These are phyloP conservation scores for Phaseolus coccineus DNA, from an alignment of 331 rosid genomes.

Conservation along the genomic window DNA sequence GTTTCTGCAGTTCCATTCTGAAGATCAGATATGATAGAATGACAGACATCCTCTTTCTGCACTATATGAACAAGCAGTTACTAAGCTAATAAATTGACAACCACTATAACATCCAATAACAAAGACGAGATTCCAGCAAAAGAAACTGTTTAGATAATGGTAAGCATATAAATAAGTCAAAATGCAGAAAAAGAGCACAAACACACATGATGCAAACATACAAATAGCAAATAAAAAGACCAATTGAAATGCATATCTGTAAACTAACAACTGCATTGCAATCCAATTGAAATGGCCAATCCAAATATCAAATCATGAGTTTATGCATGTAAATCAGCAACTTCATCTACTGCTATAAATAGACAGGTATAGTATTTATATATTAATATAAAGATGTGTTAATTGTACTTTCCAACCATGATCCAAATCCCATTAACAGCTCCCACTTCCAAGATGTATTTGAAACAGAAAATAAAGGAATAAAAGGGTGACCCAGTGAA, in stretches of 20 bases:
- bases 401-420: slow-evolving; percentile 31
- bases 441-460: slow-evolving; percentile 23
- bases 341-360: neutral
- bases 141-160: slow-evolving; percentile 30
- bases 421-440: slow-evolving; percentile 8
- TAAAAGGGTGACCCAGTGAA: neutral
- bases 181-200: neutral
- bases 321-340: slow-evolving; percentile 26
- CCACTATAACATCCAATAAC: slow-evolving; percentile 16
- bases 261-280: slow-evolving; percentile 19
- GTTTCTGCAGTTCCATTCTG: slow-evolving; percentile 98
- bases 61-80: slow-evolving; percentile 38
- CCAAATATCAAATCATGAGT: slow-evolving; percentile 29
- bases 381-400: neutral
- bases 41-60: slow-evolving; percentile 99
- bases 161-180: slow-evolving; percentile 18
- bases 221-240: slow-evolving; percentile 29
- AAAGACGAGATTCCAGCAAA: slow-evolving; percentile 31
- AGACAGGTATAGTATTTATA: neutral
- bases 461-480: slow-evolving; percentile 23
- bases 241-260: slow-evolving; percentile 4
- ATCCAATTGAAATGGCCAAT: neutral
- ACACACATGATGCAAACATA: neutral
- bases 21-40: slow-evolving; percentile 96
- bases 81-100: slow-evolving; percentile 33